Evolutionary conservation across 352 stramenopile species (phyloP), one percentile per base, ranked within the genome.

Genomic region (Aphanomyces euteiches): DNA sequence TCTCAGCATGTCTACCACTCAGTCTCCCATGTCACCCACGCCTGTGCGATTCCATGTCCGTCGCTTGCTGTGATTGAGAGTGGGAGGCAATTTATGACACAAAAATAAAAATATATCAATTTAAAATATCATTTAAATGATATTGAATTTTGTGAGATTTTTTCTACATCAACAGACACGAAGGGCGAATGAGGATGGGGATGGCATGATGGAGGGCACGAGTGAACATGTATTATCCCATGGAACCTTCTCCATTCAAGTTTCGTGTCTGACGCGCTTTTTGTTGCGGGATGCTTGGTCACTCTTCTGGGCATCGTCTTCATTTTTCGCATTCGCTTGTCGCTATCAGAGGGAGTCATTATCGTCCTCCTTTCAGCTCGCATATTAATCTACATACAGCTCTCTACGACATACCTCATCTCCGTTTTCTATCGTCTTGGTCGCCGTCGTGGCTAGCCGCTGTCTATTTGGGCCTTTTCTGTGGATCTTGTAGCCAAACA

Each of bases 401-500:
- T 28, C 39, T 47, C 64, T 54, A 34, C 39, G 15, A 47, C 47
- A 64, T 70, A 70, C 64, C 64, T 70, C 40, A 3, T 69, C 63
- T 13, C 63, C 63, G 53, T 70, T 70, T 38, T 70, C 64, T 34
- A 70, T 37, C 48, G 21, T 82, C 72, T 93, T 85, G 71, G 85
- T 85, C 68, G 87, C 85, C 19, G 89, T 88, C 72, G 91, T 84
- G 58, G 85, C 81, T 54, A 95, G 79, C 56, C 88, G 88, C 72
- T 85, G 80, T 40, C 88, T 86, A 74, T 95, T 93, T 69, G 88
- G 82, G 15, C 79, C 82, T 72, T 90, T 90, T 74, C 91, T 93
- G 79, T 95, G 84, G 69, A 97, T 96, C 75, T 94, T 95, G 81
- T 96, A 97, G 65, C 90, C 90, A 75, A 97, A 97, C 54, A 97